Evolutionary conservation across 352 stramenopile genomes (phyloP), one percentile per base, ranked within the genome.

Genomic region (Phytopythium vexans): DNA sequence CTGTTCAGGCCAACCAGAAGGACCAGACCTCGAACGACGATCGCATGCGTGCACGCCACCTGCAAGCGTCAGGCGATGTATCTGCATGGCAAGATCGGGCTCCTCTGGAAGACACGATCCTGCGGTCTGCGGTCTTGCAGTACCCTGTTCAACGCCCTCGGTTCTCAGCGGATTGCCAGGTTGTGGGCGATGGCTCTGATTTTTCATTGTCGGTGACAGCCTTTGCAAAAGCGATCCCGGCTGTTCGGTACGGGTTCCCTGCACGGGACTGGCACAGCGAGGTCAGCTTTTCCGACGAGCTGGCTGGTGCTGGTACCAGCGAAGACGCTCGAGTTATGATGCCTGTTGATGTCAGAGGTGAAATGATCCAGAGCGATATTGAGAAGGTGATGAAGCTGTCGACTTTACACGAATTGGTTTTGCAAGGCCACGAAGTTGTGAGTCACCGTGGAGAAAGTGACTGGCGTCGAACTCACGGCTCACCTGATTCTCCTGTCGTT

Each of bases 1-100:
- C 75, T 31, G 59, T 86, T 33, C 75, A 86, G 41, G 72, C 75
- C 45, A 86, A 86, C 46, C 68, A 82, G 57, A 74, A 71, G 37
- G 64, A 74, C 12, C 56, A 75, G 12, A 70, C 35, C 41, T 38
- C 36, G 8, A 58, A 12, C 3, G 62, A 14, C 31, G 21, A 31
- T 1, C 40, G 52, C 27, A 58, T 58, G 52, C 42, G 52, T 27
- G 37, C 43, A 3, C 68, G 70, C 21, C 60, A 76, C 12, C 59
- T 79, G 34, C 62, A 70, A 56, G 58, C 65, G 36, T 40, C 12
- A 8, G 12, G 27, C 12, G 11, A 15, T 4, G 6, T 31, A 8
- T 41, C 39, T 4, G 15, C 3, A n/a, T 9, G 12, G n/a, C 6
- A 9, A 12, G 14, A 11, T 9, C 15, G n/a, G 21, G n/a, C 36